These are phyloP conservation scores for Periconia digitata DNA, from an alignment of 2,329 filamentous ascomycete genomes.

Conservation along the genomic window DNA sequence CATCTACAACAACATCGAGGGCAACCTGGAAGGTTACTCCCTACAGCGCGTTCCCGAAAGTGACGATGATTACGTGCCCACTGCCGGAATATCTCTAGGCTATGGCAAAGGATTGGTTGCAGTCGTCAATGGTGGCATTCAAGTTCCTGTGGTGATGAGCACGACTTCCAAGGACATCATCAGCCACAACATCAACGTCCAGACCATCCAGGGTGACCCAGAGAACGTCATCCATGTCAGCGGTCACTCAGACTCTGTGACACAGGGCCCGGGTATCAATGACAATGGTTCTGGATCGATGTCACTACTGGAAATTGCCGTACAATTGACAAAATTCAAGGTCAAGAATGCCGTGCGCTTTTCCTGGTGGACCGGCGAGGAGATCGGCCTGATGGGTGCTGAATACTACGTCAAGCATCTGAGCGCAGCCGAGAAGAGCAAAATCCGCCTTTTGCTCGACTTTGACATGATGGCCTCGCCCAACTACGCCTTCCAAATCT, in stretches of 20 bases:
- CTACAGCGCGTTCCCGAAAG: slow-evolving; percentile 54
- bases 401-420: slow-evolving; percentile 58
- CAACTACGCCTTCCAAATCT: slow-evolving; percentile 60
- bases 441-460: slow-evolving; percentile 69
- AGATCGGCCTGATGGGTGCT: slow-evolving; percentile 64
- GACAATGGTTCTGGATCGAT: slow-evolving; percentile 73
- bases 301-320: slow-evolving; percentile 61
- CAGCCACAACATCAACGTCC: slow-evolving; percentile 59
- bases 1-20: slow-evolving; percentile 69
- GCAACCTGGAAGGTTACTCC: slow-evolving; percentile 49
- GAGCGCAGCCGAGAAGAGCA: slow-evolving; percentile 53
- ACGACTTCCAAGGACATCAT: slow-evolving; percentile 27
- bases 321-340: slow-evolving; percentile 68
- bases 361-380: slow-evolving; percentile 65
- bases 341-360: slow-evolving; percentile 71
- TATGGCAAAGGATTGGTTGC: slow-evolving; percentile 60
- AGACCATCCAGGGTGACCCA: slow-evolving; percentile 60
- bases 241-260: slow-evolving; percentile 64
- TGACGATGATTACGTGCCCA: slow-evolving; percentile 59
- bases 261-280: slow-evolving; percentile 70
- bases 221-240: slow-evolving; percentile 60
- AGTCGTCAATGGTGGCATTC: slow-evolving; percentile 50
- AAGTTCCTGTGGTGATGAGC: slow-evolving; percentile 28
- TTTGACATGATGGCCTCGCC: slow-evolving; percentile 71
- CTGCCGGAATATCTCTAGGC: slow-evolving; percentile 64